Evolutionary conservation across 2,329 filamentous ascomycete species (phyloP), one percentile per base, ranked within the genome.

Genomic region (Colletotrichum spinosum): DNA sequence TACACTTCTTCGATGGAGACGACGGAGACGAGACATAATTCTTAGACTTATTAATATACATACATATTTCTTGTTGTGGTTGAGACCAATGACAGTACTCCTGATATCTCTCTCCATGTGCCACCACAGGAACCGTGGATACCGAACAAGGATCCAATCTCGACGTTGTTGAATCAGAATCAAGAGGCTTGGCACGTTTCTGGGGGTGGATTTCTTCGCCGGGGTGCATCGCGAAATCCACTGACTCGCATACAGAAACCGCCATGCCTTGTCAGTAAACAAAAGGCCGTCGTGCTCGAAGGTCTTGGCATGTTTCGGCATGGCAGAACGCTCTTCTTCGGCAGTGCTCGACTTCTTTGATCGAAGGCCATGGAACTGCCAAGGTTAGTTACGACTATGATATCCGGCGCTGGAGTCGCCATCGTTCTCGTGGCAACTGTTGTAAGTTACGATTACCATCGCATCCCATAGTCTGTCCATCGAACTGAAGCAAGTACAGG

Each of bases 1-100:
- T 55, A 39, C 60, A 64, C 34, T 67, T 55, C 37, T 67, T 67
- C 35, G 64, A 67, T 1, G 39, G 37, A 8, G 64, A 60, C 3
- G 8, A 57, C 4, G 25, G 25, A 4, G 25, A 25, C 7, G 49
- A 54, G 11, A 41, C n/a, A 48, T 53, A 34, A 35, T 46, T 11
- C 37, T 15, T 49, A 58, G 55, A 58, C 25, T 15, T 55, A 39
- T 37, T 44, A n/a, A 50, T 39, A 53, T 44, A 39, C 41, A 17
- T 63, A 44, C 25, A 25, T 25, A 5, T 25, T 25, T 5, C 2
- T 46, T n/a, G 8, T 33, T 11, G 44, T 17, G 11, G 13, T 33
- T 41, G 57, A n/a, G 8, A 4, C n/a, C 13, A 13, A 41, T 34
- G 55, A 17, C 4, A 25, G 25, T 25, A 25, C 25, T 25, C 25